Base-by-base conservation (phyloP, 495 filamentous ascomycete genomes). In the Lindgomyces ingoldianus region DNA sequence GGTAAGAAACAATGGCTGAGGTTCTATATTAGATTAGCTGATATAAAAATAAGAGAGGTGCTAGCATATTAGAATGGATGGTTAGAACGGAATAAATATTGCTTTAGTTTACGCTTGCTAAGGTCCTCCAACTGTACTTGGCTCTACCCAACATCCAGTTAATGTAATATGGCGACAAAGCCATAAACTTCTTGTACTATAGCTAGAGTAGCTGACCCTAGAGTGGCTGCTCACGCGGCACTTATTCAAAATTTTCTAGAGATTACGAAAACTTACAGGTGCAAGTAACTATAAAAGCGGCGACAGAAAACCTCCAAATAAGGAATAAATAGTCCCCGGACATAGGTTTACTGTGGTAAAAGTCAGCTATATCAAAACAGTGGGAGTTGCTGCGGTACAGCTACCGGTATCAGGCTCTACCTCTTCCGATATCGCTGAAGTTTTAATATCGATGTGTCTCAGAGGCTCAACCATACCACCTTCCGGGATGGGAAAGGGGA, bases 51-150 rank as follows among this genome's bases (percentile, higher is more conserved):
- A 16, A 49, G 46, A 25, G 46, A 54, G 22, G 50, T 36, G 50
- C 50, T 54, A 39, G 2, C 19, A 36, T 54, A 54, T 27, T 54
- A 18, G 48, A 51, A 51, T 51, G 48, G 48, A 46, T 49, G 46
- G 46, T 49, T 16, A 22, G 21, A 49, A 22, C 21, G 18, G 46
- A 25, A 25, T 49, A 25, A 49, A 2, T 4, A 19, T 49, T 49
- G 46, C 46, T 25, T 22, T 25, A 46, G 42, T 46, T 46, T 19
- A 19, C 4, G 46, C 21, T 49, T 49, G 46, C 3, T 24, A 19
- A 46, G 8, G 44, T 46, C 22, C 22, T 27, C 29, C 16, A 27
- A n/a, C 22, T 51, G 9, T n/a, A 24, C 48, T 51, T n/a, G n/a
- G 21, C 46, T 6, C 18, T 49, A 49, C 46, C 22, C 22, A 21